Base-by-base conservation (phyloP, 2,329 filamentous ascomycete species). In the Hirsutella thompsonii region DNA sequence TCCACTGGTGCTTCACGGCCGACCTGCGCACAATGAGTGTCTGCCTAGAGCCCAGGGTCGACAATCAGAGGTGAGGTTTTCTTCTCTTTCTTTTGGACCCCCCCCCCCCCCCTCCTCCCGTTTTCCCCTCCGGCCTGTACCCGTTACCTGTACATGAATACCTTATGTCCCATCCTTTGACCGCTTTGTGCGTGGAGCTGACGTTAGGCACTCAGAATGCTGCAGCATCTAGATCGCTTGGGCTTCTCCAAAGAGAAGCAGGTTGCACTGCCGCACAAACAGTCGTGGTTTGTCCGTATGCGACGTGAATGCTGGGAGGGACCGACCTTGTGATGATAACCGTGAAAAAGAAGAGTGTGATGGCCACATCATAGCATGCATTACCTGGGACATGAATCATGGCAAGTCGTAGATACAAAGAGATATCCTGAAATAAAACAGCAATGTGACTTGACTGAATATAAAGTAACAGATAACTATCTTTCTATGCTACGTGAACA, bases 241-340 rank as follows among this genome's bases (percentile, higher is more conserved):
- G 89, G 90, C 0, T 98, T 96, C 56, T 78, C 81, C 49, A 92
- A 87, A 55, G 85, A 94, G 62, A 79, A 79, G 44, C 87, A 95
- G 55, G 72, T 96, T 39, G 74, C 80, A 1, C 88, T 98, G 48
- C 82, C 88, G 1, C 89, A 96, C 58, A 98, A 98, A 61, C 88
- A 94, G 58, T 80, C 86, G 6, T 93, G 89, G 61, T 72, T 90
- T 46, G 83, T 94, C 62, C 83, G 82, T 53, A 72, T 94, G 47
- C 72, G 77, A 43, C 72, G 90, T 45, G 88, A 94, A 49, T 75
- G 72, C 18, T 96, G 88, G 83, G 74, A 83, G 36, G 79, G 76
- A 0, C 86, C 86, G 13, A 68, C 67, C 4, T 50, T 81, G 23
- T 82, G 40, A 49, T 2, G 6, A 5, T n/a, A n/a, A n/a, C n/a